Base-by-base conservation (phyloP, 805 yeast genomes). In the Candida ovalis region DNA sequence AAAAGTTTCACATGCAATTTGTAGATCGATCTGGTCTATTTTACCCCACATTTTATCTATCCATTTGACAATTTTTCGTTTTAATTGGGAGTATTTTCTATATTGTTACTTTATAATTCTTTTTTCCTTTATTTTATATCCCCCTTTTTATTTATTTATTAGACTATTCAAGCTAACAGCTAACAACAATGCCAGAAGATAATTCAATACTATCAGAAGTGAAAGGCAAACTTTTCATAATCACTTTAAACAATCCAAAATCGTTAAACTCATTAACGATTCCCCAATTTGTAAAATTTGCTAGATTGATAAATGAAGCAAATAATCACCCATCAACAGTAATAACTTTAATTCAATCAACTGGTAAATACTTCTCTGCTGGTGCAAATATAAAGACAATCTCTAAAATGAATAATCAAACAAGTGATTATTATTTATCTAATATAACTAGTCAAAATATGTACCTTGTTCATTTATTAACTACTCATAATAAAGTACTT, bases 311-410 rank as follows among this genome's bases (percentile, higher is more conserved):
- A 12, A 80, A 80, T 53, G 61, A 72, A 50, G 90, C 96, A 0
- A 83, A 86, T 49, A 62, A 68, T 4, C 83, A 86, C 48, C 79
- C 80, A 22, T 70, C 73, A 19, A 82, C 92, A 0, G 59, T 76
- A 7, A 75, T 80, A 22, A 89, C 96, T 1, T 69, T 86, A 43
- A 66, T 89, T 43, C 82, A 80, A 59, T 75, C 89, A 30, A 72
- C 85, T 0, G 96, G 96, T 0, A 73, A 84, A 48, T 86, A 77
- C 63, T 89, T 88, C 64, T 81, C 89, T 23, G 86, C 96, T 6
- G 97, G 97, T 23, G 97, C 96, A 19, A 83, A 88, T 61, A 78
- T 86, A 44, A 73, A 63, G 32, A 18, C 49, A 2, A 53, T 66
- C n/a, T 66, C 72, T 0, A 48, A 70, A 46, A 40, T 63, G 55